phyloP scores from a whole-genome alignment of 2,329 filamentous ascomycete genomes.

The Endoconidiophora polonica region DNA sequence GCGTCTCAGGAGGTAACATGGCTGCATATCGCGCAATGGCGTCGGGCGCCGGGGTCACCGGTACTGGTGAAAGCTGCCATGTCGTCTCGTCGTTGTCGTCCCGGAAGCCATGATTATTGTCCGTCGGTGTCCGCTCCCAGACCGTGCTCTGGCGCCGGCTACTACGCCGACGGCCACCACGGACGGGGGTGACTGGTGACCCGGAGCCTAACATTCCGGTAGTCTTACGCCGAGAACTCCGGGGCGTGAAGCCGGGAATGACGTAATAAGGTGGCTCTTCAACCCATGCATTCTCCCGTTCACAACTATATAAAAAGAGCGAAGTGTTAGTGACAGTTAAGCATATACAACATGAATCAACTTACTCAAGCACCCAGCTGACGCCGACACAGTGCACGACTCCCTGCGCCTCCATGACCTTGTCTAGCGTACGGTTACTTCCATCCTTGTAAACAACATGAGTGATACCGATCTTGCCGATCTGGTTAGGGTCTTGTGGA shows the following conservation, averaged over 20 bases:
- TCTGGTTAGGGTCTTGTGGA: conserved; percentile 17
- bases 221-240: conserved; percentile 59
- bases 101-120: conserved; percentile 16
- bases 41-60: conserved; percentile 42
- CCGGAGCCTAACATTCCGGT: conserved; percentile 41
- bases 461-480: conserved; percentile 54
- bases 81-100: conserved; percentile 26
- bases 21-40: conserved; percentile 35
- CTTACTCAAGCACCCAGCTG: conserved; percentile 77
- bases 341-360: conserved; percentile 16
- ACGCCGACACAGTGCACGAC: conserved; percentile 75
- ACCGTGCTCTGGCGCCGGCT: conserved; percentile 33
- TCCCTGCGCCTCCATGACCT: conserved; percentile 54
- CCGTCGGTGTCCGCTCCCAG: conserved; percentile 39
- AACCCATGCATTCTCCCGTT: conserved; percentile 60
- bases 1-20: conserved; percentile 30
- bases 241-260: conserved; percentile 36
- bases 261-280: conserved; percentile 55
- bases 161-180: conserved; percentile 32
- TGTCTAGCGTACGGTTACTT: conserved; percentile 62
- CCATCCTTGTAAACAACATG: conserved; percentile 88
- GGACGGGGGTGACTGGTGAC: conserved; percentile 30
- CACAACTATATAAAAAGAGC: conserved; percentile 37
- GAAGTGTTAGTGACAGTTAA: not conserved
- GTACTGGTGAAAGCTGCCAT: conserved; percentile 36